A percentile compares a stretch with the other conserved stretches of the same genome.
Conservation (phyloP, 768 basidiomycete genomes). For the Termitomyces heimii region DNA sequence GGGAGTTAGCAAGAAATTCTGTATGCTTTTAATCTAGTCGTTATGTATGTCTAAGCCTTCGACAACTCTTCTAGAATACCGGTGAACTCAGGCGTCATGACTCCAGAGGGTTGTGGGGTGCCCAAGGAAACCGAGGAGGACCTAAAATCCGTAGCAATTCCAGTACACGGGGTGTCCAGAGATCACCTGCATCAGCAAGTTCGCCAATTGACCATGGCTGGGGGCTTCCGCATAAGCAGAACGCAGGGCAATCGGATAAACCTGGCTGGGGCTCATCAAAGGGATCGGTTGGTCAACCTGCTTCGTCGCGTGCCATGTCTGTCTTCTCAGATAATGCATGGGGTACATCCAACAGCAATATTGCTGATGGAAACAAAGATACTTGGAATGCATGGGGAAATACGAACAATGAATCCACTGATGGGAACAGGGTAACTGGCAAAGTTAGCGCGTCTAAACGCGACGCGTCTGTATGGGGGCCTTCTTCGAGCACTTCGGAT, state of each 20-base stretch:
- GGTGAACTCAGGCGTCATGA: background rate
- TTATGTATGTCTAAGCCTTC: background rate
- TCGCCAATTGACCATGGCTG: slow-evolving; percentile 1
- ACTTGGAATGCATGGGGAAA: background rate
- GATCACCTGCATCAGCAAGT: background rate
- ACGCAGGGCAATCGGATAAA: background rate
- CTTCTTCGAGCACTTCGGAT: background rate
- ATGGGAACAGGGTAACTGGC: background rate
- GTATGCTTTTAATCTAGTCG: background rate
- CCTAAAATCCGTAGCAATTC: background rate
- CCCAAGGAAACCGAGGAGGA: background rate
- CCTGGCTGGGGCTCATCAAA: background rate
- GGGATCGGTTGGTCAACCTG: background rate
- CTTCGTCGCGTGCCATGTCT: background rate
- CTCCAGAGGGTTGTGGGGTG: background rate
- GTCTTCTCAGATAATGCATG: background rate
- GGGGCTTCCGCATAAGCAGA: background rate
- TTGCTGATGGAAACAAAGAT: background rate
- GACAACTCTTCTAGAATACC: background rate
- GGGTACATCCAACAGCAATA: background rate
- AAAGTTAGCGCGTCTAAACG: background rate
- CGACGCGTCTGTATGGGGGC: background rate
- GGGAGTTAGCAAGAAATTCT: slow-evolving; percentile 11
- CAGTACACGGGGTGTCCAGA: background rate
- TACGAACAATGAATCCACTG: background rate